Base-by-base conservation (phyloP, 768 basidiomycete species). In the Xanthoconium stramineum region DNA sequence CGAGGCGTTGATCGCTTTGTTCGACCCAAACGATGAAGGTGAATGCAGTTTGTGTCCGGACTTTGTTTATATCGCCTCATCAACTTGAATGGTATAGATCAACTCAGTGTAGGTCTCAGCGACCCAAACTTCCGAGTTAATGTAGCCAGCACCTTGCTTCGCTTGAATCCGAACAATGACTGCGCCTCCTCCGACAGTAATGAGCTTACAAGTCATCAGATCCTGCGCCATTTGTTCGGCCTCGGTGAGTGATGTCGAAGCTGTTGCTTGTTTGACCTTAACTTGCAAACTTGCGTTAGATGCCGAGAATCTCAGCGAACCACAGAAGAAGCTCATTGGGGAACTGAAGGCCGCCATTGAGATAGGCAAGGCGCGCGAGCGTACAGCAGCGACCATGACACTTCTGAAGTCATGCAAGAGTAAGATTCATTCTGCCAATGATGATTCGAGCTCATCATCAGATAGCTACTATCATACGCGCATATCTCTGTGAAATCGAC, bases 381-480 rank as follows among this genome's bases (percentile, higher is more conserved):
- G 66, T 19, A 69, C 59, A 2, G 59, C 62, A 19, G 58, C 65
- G 9, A 69, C 66, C 6, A 46, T 67, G 52, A 62, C 67, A 0
- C 20, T 68, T 30, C 3, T 69, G 40, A 64, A 59, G 15, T 52
- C 69, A 24, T 61, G 58, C 47, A 55, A 66, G 24, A 59, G 66
- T 69, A 13, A 24, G 58, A 33, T 1, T 29, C n/a, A 5, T 19
- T 32, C 38, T 6, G 38, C 7, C 2, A 13, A 12, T 12, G 28
- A 2, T 6, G 33, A 20, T 39, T 8, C 1, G n/a, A 17, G 8
- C 47, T 61, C 3, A 66, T 13, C 3, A n/a, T 46, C 32, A 15
- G n/a, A 47, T 3, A 68, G 65, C 49, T 35, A 2, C 0, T 9
- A 24, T 6, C 0, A 55, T 66, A 14, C 56, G 60, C 15, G 19